Conservation (phyloP, 176 grass and related monocot species). For the Oryza punctata region DNA sequence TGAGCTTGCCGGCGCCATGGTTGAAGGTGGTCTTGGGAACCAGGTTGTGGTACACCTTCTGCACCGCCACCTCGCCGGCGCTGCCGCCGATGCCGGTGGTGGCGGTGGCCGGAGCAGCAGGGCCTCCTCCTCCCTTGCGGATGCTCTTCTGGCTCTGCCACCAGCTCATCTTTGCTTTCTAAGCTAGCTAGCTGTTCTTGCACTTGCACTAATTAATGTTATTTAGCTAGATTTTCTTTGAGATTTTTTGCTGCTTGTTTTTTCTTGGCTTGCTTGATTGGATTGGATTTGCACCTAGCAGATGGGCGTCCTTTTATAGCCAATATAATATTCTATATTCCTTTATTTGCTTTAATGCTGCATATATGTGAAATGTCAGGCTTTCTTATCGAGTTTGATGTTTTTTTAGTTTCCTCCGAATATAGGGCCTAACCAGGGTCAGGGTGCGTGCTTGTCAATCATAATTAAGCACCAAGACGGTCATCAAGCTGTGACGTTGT, state of each 20-base stretch:
- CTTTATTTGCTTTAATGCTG: neutral
- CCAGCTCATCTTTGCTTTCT: neutral
- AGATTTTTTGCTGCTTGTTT: neutral
- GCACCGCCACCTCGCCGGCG: constrained; percentile 30
- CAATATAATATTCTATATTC: neutral
- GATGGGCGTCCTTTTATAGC: neutral
- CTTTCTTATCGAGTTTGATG: neutral
- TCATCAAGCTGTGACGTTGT: neutral
- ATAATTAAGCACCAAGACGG: neutral
- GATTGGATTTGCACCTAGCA: neutral
- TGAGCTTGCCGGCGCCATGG: neutral
- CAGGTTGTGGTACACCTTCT: constrained; percentile 31
- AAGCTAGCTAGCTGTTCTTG: neutral
- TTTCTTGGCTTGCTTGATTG: neutral
- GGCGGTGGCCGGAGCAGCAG: neutral
- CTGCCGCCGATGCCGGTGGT: neutral
- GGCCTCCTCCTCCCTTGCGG: neutral
- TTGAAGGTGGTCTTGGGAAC: neutral
- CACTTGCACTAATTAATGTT: neutral
- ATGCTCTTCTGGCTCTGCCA: constrained; percentile 24
- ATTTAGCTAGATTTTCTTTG: neutral
- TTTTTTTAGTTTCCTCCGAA: neutral
- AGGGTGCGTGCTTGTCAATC: neutral
- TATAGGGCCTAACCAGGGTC: neutral
- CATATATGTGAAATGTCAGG: neutral